A percentile compares a stretch with the other conserved stretches of the same genome.
Evolutionary conservation across 2,329 filamentous ascomycete species (phyloP).

Genomic region (Diplodia mutila): DNA sequence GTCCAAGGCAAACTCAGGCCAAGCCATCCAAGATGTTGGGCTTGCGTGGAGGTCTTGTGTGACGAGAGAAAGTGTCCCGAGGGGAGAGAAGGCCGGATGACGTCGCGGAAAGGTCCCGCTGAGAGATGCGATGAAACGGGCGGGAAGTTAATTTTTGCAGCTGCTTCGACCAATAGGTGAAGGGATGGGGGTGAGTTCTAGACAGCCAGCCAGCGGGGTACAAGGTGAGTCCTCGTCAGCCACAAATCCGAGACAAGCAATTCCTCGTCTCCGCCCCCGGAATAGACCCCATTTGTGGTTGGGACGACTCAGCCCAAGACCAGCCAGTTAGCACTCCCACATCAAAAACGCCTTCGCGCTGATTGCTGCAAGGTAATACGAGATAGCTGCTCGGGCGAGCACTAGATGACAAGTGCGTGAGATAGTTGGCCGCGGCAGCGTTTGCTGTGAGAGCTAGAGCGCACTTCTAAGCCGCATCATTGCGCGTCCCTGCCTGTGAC

Average conservation of each 20-base stretch:
- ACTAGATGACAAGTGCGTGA: not conserved
- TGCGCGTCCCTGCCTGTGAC: slow-evolving; percentile 17
- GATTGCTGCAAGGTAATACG: slow-evolving; percentile 1
- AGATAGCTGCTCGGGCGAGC: no score
- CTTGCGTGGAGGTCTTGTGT: not conserved
- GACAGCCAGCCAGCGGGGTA: not conserved
- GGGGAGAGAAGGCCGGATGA: no score
- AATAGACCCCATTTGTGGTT: not conserved
- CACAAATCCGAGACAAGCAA: slow-evolving; percentile 10
- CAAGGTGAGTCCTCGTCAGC: not conserved
- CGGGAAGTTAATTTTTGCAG: not conserved
- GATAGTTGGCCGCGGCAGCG: not conserved
- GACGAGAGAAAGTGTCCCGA: not conserved
- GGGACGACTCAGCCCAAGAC: not conserved
- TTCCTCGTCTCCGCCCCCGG: not conserved
- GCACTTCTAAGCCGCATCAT: slow-evolving; percentile 16
- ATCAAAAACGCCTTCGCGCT: not conserved
- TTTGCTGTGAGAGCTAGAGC: not conserved
- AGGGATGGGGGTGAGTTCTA: no score
- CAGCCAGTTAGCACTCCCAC: not conserved
- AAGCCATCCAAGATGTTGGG: not conserved
- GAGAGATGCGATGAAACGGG: not conserved
- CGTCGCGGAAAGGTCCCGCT: slow-evolving; percentile 14
- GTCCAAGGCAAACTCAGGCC: no score
- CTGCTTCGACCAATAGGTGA: slow-evolving; percentile 16